phyloP scores from a whole-genome alignment of 139 green algal genomes.

The Eudorina sp. region DNA sequence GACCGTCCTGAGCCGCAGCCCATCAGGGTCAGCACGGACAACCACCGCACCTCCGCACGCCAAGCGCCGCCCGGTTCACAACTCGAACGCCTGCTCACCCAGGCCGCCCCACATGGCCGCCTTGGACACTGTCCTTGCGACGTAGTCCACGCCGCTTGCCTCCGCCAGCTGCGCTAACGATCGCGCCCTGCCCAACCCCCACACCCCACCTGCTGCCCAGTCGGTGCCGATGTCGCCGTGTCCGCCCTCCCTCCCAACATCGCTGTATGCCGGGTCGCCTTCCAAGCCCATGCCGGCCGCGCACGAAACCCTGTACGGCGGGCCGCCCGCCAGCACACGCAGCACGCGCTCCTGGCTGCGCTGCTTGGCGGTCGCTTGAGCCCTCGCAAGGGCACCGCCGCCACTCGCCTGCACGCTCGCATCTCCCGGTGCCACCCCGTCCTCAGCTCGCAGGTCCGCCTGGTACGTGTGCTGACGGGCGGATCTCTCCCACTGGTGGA shows the following conservation, averaged over 20 bases:
- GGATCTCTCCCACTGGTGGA: constrained; percentile 77
- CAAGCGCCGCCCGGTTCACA: too few relatives aligned
- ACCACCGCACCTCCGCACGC: too few relatives aligned
- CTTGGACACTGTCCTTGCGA: not conserved
- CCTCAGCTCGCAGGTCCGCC: not conserved
- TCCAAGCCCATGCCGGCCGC: not conserved
- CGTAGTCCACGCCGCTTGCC: constrained; percentile 56
- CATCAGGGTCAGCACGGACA: too few relatives aligned
- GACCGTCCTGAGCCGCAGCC: too few relatives aligned
- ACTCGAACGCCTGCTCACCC: not conserved
- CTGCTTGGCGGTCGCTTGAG: not conserved
- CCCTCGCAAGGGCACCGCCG: too few relatives aligned
- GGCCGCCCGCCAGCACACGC: not conserved
- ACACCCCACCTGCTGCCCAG: constrained; percentile 51
- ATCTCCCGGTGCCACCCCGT: too few relatives aligned
- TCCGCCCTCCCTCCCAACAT: not conserved
- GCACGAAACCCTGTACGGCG: not conserved
- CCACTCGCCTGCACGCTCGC: too few relatives aligned
- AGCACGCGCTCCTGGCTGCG: not conserved
- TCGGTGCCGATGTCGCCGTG: not conserved
- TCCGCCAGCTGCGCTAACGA: constrained; percentile 54
- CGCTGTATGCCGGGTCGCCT: not conserved
- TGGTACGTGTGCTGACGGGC: constrained; percentile 56
- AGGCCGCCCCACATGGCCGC: constrained; percentile 13
- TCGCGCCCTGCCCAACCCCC: constrained; percentile 59